phyloP scores from a whole-genome alignment of 306 rosid genomes.

The Sicyos edulis region DNA sequence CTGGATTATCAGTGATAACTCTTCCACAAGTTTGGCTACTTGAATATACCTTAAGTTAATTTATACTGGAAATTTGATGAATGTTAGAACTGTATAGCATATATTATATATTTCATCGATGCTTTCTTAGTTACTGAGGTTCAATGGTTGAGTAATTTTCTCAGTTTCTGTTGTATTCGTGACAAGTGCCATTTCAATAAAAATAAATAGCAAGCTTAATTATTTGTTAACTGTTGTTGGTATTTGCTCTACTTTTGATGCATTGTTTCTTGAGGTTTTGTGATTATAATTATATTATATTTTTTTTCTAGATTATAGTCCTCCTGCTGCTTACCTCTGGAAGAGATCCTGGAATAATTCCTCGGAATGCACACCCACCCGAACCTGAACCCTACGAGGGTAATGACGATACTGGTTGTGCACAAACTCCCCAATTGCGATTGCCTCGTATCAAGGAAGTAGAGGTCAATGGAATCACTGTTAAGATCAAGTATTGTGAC shows the following conservation, averaged over 20 bases:
- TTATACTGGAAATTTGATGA: not conserved
- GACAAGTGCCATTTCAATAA: too few species aligned
- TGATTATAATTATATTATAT: not conserved
- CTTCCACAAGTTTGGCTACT: conserved; percentile 2
- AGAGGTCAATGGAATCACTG: conserved; percentile 64
- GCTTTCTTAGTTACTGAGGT: not conserved
- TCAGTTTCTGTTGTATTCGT: too few species aligned
- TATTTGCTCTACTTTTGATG: not conserved
- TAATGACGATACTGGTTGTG: conserved; percentile 57
- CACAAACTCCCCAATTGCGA: conserved; percentile 89
- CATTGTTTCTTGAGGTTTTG: conserved; percentile 12
- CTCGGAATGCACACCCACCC: conserved; percentile 91
- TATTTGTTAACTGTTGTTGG: too few species aligned
- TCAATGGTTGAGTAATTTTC: not conserved
- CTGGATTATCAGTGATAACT: conserved; percentile 6
- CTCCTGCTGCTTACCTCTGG: conserved; percentile 88
- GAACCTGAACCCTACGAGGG: conserved; percentile 90
- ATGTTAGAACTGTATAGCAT: conserved; percentile 1
- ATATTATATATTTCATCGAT: not conserved
- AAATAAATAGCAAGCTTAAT: too few species aligned
- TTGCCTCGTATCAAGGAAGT: conserved; percentile 88
- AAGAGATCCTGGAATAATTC: conserved; percentile 98
- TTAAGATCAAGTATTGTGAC: conserved; percentile 89
- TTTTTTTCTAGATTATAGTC: conserved; percentile 54
- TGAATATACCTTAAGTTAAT: not conserved